Percentiles rank a stretch among this genome's conserved stretches.
Evolutionary conservation across 2,329 filamentous ascomycete genomes (phyloP).

Genomic region (Pseudocercospora ulei): DNA sequence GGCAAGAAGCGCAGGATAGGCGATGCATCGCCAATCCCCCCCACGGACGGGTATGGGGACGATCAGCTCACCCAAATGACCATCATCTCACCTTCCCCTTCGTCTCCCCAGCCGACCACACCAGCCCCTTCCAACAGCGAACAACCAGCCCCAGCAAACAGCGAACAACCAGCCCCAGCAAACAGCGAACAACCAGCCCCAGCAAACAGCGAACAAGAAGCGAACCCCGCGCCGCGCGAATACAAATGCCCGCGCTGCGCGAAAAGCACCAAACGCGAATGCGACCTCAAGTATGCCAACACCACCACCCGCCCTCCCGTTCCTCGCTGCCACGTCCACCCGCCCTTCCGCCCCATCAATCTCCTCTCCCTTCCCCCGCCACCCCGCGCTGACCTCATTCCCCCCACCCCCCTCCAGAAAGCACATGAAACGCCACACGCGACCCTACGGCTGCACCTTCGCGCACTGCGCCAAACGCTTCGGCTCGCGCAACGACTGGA

Average conservation of each 20-base stretch:
- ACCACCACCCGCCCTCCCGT: conserved; percentile 8
- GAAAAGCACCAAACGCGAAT: conserved; percentile 30
- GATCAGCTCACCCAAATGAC: conserved; percentile 1
- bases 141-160: neutral
- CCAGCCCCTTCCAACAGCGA: too few species aligned
- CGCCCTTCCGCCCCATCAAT: too few species aligned
- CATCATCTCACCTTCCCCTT: neutral
- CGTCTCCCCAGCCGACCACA: neutral
- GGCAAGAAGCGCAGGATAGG: neutral
- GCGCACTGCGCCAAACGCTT: conserved; percentile 60
- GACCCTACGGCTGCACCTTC: conserved; percentile 75
- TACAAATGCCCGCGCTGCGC: conserved; percentile 18
- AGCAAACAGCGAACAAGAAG: neutral
- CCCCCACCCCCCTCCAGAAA: conserved; percentile 48
- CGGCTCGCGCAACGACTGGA: conserved; percentile 93
- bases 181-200: neutral
- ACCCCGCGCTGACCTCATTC: conserved; percentile 2
- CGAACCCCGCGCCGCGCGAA: neutral
- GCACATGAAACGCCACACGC: conserved; percentile 69
- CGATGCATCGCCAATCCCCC: neutral
- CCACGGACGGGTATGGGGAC: neutral
- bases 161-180: neutral
- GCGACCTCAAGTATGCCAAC: conserved; percentile 35
- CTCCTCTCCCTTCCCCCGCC: neutral
- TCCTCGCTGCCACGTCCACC: conserved; percentile 1